Conservation (phyloP, 768 basidiomycete species). For the Clavaria fumosa region DNA sequence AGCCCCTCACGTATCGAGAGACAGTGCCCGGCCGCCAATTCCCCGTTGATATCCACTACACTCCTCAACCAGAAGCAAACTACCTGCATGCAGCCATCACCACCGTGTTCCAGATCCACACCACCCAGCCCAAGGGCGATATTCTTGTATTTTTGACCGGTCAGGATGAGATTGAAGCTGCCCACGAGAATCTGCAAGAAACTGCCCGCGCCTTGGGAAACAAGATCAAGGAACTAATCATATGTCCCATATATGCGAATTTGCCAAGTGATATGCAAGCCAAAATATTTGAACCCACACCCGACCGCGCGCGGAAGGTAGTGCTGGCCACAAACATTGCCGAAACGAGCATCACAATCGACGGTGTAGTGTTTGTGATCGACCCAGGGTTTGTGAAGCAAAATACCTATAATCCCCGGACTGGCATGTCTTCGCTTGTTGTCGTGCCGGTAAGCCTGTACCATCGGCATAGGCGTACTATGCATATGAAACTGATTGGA, state of each 20-base stretch:
- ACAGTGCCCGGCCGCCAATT: slow-evolving; percentile 92
- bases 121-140: slow-evolving; percentile 94
- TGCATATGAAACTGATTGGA: too few relatives aligned
- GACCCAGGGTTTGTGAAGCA: slow-evolving; percentile 99
- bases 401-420: slow-evolving; percentile 95
- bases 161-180: slow-evolving; percentile 98
- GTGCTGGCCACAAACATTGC: slow-evolving; percentile 98
- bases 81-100: slow-evolving; percentile 98
- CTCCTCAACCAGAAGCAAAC: slow-evolving; percentile 97
- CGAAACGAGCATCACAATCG: slow-evolving; percentile 99
- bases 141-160: slow-evolving; percentile 97
- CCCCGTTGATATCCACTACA: slow-evolving; percentile 97
- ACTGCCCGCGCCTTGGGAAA: slow-evolving; percentile 90
- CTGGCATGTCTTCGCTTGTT: slow-evolving; percentile 93
- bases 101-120: slow-evolving; percentile 97
- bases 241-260: slow-evolving; percentile 98
- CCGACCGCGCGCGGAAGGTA: slow-evolving; percentile 90
- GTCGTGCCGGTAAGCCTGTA: slow-evolving; percentile 71
- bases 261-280: slow-evolving; percentile 99
- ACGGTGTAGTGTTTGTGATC: slow-evolving; percentile 97
- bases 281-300: slow-evolving; percentile 98
- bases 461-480: neutral
- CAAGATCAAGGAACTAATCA: slow-evolving; percentile 85
- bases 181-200: slow-evolving; percentile 91
- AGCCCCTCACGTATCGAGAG: slow-evolving; percentile 8